phyloP scores from a whole-genome alignment of 371 early-diverging fungal species.

The Fennellomyces sp. region DNA sequence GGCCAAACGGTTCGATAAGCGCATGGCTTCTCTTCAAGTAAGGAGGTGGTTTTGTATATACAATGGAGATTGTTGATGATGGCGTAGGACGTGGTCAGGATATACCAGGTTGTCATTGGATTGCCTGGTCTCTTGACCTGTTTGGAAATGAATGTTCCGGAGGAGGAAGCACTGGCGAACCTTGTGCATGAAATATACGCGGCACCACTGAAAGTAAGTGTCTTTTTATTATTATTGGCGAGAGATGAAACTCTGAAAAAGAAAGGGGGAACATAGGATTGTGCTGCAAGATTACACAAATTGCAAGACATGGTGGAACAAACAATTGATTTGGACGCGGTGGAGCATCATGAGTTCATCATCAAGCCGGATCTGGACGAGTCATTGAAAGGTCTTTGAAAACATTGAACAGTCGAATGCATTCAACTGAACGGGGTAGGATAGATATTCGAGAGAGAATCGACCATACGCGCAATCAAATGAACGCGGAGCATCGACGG shows the following conservation, averaged over 20 bases:
- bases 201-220: constrained; percentile 15
- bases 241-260: neutral
- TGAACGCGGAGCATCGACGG: constrained; percentile 67
- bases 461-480: constrained; percentile 52
- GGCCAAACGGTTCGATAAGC: constrained; percentile 81
- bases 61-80: neutral
- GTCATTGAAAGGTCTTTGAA: constrained; percentile 77
- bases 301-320: constrained; percentile 83
- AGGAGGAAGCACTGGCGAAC: constrained; percentile 24
- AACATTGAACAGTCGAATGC: too few relatives aligned
- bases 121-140: constrained; percentile 70
- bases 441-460: constrained; percentile 68
- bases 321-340: constrained; percentile 88
- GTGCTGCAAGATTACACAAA: constrained; percentile 57
- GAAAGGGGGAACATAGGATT: constrained; percentile 44
- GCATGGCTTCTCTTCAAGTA: constrained; percentile 78
- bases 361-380: constrained; percentile 86
- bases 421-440: too few relatives aligned
- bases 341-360: constrained; percentile 88
- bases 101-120: constrained; percentile 86
- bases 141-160: constrained; percentile 48
- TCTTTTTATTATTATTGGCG: too few relatives aligned
- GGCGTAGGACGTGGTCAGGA: constrained; percentile 79
- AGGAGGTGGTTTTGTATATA: neutral
- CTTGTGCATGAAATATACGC: constrained; percentile 29